These are phyloP conservation scores for Backusella liffmaniae DNA, from an alignment of 192 early-diverging fungal genomes.

Conservation along the genomic window DNA sequence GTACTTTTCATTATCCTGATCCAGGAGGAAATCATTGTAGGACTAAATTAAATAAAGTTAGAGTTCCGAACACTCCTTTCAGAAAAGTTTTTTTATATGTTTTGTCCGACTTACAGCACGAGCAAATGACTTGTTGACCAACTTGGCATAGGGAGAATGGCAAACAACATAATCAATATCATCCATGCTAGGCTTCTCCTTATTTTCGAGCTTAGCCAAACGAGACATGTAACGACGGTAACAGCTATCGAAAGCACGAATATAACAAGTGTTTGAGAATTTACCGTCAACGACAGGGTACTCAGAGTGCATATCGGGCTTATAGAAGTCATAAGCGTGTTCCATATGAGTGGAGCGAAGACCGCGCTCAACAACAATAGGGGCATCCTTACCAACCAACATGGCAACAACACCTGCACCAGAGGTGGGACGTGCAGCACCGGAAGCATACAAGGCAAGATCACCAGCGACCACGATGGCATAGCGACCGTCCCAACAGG, in stretches of 20 bases:
- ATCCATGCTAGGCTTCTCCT: slow-evolving; percentile 48
- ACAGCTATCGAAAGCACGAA: slow-evolving; percentile 85
- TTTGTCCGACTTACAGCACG: slow-evolving; percentile 48
- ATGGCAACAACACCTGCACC: slow-evolving; percentile 93
- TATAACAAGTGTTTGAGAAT: slow-evolving; percentile 89
- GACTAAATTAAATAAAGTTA: slow-evolving; percentile 41
- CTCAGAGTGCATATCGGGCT: slow-evolving; percentile 96
- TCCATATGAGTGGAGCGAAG: slow-evolving; percentile 93
- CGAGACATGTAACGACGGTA: slow-evolving; percentile 85
- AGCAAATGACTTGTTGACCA: slow-evolving; percentile 93
- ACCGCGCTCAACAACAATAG: slow-evolving; percentile 88
- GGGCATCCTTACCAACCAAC: slow-evolving; percentile 90
- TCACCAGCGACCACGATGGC: slow-evolving; percentile 91
- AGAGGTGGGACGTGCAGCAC: slow-evolving; percentile 90
- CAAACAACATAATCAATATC: slow-evolving; percentile 82
- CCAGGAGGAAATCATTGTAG: slow-evolving; percentile 89
- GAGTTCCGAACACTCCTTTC: not conserved
- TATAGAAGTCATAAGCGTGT: slow-evolving; percentile 99
- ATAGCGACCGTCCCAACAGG: slow-evolving; percentile 91
- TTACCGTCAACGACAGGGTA: slow-evolving; percentile 98
- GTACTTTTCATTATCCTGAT: slow-evolving; percentile 64
- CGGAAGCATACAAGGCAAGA: slow-evolving; percentile 94
- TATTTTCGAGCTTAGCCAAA: slow-evolving; percentile 39
- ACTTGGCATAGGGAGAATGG: slow-evolving; percentile 98
- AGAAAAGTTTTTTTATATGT: not conserved